These are phyloP conservation scores for Fusarium setosum DNA, from an alignment of 2,329 filamentous ascomycete species.

Conservation along the genomic window DNA sequence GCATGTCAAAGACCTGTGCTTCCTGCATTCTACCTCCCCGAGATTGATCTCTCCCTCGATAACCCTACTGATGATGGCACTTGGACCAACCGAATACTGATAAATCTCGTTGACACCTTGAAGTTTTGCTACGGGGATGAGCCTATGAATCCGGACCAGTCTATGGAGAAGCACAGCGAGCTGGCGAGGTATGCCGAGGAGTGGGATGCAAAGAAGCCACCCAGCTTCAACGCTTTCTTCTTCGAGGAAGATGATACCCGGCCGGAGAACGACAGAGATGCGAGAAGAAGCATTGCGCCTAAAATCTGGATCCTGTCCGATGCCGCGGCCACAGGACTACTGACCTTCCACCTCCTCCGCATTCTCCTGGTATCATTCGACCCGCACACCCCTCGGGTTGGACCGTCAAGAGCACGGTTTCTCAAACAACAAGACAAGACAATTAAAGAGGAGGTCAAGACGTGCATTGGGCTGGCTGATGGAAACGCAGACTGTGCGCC, in stretches of 20 bases:
- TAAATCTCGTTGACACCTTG: background rate
- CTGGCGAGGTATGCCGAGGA: conserved; percentile 17
- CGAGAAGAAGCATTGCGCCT: background rate
- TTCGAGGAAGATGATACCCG: background rate
- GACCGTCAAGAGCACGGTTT: background rate
- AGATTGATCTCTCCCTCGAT: background rate
- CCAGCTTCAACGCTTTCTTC: conserved; percentile 27
- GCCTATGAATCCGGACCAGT: background rate
- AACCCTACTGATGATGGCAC: background rate
- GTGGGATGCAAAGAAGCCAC: conserved; percentile 35
- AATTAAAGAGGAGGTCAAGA: background rate
- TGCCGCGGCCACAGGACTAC: background rate
- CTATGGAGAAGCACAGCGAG: background rate
- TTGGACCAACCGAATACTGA: background rate
- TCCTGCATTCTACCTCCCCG: background rate
- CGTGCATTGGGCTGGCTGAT: background rate
- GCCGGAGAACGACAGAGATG: background rate
- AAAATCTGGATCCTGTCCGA: background rate
- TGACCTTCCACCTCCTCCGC: background rate
- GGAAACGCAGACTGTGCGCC: background rate
- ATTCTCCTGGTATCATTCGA: background rate
- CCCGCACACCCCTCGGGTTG: background rate
- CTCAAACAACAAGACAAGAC: background rate
- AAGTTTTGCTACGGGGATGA: background rate
- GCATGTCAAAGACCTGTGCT: background rate